A percentile compares a stretch with the other conserved stretches of the same genome.
These are phyloP conservation scores for Thoreauomyces humboldtii DNA, from an alignment of 192 early-diverging fungal genomes.

Conservation along the genomic window DNA sequence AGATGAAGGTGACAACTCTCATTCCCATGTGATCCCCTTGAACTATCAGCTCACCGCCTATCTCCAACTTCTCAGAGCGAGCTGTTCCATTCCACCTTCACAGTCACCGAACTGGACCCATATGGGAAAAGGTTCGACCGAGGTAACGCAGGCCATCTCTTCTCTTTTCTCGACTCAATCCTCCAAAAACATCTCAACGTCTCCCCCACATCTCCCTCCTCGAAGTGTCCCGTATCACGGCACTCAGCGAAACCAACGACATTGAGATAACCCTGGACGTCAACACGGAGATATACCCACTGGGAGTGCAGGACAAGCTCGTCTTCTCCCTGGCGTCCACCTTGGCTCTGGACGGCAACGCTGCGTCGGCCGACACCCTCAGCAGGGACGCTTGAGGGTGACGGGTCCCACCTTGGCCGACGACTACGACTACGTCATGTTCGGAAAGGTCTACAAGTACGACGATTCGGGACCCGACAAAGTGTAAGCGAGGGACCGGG, in stretches of 20 bases:
- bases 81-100: constrained; percentile 86
- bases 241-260: constrained; percentile 79
- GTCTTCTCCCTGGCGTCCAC: constrained; percentile 78
- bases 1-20: no score
- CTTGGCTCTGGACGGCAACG: constrained; percentile 59
- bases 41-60: no score
- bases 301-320: constrained; percentile 82
- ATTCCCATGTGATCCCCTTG: no score
- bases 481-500: no score
- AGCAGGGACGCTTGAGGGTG: constrained; percentile 70
- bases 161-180: no score
- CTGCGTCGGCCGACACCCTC: no score
- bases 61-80: constrained; percentile 62
- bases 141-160: constrained; percentile 47
- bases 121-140: constrained; percentile 93
- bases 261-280: constrained; percentile 90
- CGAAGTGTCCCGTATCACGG: constrained; percentile 83
- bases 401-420: constrained; percentile 86
- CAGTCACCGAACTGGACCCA: constrained; percentile 83
- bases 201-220: neutral
- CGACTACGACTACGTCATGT: constrained; percentile 99
- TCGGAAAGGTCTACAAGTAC: constrained; percentile 93
- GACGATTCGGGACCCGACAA: constrained; percentile 75
- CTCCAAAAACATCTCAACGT: no score
- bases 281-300: constrained; percentile 91